Conservation (phyloP, 2,329 filamentous ascomycete genomes). For the Mycosphaerella arachidis region DNA sequence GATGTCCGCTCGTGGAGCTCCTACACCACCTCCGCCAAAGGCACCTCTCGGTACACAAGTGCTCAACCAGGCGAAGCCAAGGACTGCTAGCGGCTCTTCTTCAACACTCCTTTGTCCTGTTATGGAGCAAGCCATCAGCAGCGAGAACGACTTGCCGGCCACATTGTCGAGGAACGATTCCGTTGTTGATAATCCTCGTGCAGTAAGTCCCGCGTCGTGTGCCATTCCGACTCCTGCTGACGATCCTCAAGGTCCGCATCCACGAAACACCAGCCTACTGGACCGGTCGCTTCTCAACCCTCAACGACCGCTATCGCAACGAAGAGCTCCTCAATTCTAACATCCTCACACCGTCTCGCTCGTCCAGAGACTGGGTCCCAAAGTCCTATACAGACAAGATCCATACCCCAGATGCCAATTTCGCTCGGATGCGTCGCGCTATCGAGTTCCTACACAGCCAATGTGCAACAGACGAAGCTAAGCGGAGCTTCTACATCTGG, state of each 20-base stretch:
- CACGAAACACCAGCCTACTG: slow-evolving; percentile 51
- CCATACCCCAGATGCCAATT: slow-evolving; percentile 27
- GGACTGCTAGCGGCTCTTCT: slow-evolving; percentile 1
- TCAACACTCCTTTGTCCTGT: slow-evolving; percentile 3
- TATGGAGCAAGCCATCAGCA: slow-evolving; percentile 1
- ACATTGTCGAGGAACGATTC: neutral
- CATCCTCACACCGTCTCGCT: slow-evolving; percentile 40
- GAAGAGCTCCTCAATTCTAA: slow-evolving; percentile 36
- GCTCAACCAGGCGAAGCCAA: slow-evolving; percentile 8
- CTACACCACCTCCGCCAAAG: slow-evolving; percentile 26
- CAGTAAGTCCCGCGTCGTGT: neutral
- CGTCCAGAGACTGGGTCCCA: neutral
- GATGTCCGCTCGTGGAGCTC: slow-evolving; percentile 28
- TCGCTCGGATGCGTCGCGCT: slow-evolving; percentile 27
- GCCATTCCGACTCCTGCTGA: neutral
- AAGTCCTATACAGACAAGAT: slow-evolving; percentile 27
- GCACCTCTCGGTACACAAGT: slow-evolving; percentile 18
- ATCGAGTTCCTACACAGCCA: slow-evolving; percentile 26
- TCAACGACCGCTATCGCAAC: slow-evolving; percentile 53
- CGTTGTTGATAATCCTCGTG: slow-evolving; percentile 5
- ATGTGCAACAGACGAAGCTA: slow-evolving; percentile 29
- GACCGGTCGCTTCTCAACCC: slow-evolving; percentile 56
- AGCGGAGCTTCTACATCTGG: slow-evolving; percentile 29
- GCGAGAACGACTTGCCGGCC: neutral
- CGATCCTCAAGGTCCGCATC: slow-evolving; percentile 11